A percentile compares a stretch with the other conserved stretches of the same genome.
These are phyloP conservation scores for Sambucus nigra DNA, from an alignment of 129 eudicot genomes.

Conservation along the genomic window DNA sequence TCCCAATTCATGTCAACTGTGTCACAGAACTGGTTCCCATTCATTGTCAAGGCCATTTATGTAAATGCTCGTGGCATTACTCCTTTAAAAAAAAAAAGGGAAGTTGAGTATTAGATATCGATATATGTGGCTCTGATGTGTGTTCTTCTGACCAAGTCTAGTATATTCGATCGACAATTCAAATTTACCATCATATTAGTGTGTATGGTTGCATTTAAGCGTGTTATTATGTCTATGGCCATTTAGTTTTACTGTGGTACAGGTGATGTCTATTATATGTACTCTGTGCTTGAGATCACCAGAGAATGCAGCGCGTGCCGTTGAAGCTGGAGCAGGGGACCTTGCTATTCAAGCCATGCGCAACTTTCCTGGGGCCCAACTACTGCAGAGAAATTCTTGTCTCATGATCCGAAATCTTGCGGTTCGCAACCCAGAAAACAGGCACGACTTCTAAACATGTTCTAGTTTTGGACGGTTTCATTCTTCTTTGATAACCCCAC, in stretches of 20 bases:
- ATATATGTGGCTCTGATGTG: too few relatives aligned
- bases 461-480: neutral
- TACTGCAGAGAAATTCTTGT: slow-evolving; percentile 72
- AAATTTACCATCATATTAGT: too few relatives aligned
- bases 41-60: too few relatives aligned
- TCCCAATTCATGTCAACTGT: neutral
- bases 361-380: slow-evolving; percentile 58
- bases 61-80: too few relatives aligned
- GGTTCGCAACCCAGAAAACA: slow-evolving; percentile 81
- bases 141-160: too few relatives aligned
- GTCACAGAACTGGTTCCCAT: neutral
- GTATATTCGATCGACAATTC: too few relatives aligned
- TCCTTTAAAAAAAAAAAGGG: too few relatives aligned
- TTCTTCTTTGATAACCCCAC: neutral
- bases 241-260: neutral
- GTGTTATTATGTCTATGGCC: neutral
- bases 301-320: slow-evolving; percentile 62
- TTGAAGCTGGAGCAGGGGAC: slow-evolving; percentile 99
- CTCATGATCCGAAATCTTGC: slow-evolving; percentile 94
- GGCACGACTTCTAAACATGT: slow-evolving; percentile 23
- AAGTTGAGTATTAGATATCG: too few relatives aligned
- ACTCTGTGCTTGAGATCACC: slow-evolving; percentile 85
- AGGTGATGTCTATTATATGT: slow-evolving; percentile 80
- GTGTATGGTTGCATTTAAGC: neutral
- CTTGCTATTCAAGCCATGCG: slow-evolving; percentile 80